These are phyloP conservation scores for Cladosporium sp. DNA, from an alignment of 2,329 filamentous ascomycete species.

Conservation along the genomic window DNA sequence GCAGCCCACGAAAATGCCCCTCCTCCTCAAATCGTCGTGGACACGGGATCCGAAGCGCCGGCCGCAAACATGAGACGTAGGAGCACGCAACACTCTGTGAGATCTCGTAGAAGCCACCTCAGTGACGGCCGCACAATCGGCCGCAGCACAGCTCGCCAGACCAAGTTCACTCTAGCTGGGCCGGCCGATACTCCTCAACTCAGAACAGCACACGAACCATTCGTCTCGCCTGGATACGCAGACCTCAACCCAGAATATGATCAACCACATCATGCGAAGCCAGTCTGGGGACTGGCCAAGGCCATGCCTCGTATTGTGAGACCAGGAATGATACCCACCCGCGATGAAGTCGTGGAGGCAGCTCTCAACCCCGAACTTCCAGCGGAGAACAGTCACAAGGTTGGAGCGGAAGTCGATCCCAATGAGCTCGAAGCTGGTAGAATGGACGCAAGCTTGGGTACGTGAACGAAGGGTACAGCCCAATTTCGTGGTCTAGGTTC, in stretches of 20 bases:
- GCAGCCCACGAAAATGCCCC: constrained; percentile 5
- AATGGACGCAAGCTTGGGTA: constrained; percentile 39
- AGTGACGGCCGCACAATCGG: constrained; percentile 7
- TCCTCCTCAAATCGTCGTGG: constrained; percentile 1
- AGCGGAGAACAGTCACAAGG: constrained; percentile 29
- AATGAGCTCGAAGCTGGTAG: constrained; percentile 48
- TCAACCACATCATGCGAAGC: constrained; percentile 51
- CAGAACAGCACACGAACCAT: constrained; percentile 29
- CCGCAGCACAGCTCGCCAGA: constrained; percentile 13
- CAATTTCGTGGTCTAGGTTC: too few relatives aligned
- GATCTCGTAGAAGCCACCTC: constrained; percentile 9
- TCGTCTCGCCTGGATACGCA: constrained; percentile 56
- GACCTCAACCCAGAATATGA: constrained; percentile 59
- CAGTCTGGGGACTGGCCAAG: constrained; percentile 58
- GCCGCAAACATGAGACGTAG: constrained; percentile 2
- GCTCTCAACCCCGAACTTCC: constrained; percentile 28
- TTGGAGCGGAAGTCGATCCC: constrained; percentile 44
- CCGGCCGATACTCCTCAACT: constrained; percentile 28
- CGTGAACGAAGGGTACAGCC: too few relatives aligned
- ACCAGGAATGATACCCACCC: constrained; percentile 54
- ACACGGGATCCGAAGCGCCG: constrained; percentile 5
- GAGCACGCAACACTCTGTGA: constrained; percentile 5
- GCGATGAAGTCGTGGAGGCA: constrained; percentile 39
- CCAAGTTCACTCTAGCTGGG: constrained; percentile 27
- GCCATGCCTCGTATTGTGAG: constrained; percentile 57